These are phyloP conservation scores for Haplographium delicatum DNA, from an alignment of 495 filamentous ascomycete species.

Conservation along the genomic window DNA sequence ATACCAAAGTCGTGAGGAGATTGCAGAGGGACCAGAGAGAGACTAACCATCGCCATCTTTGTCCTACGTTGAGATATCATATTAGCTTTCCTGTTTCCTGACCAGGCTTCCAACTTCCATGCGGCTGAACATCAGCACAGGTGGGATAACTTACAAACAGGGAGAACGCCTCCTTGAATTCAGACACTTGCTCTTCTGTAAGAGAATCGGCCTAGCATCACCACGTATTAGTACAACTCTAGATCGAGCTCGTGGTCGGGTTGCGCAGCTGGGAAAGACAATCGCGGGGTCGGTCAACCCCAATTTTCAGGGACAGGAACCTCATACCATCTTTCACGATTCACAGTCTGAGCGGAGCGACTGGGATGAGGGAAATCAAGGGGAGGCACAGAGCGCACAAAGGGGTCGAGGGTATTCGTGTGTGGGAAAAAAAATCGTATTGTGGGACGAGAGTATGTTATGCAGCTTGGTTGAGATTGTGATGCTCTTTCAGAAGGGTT, in stretches of 20 bases:
- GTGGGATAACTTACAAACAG: conserved; percentile 79
- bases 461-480: neutral
- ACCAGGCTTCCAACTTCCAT: neutral
- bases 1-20: neutral
- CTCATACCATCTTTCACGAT: conserved; percentile 15
- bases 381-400: neutral
- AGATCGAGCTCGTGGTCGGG: conserved; percentile 18
- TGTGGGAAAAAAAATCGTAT: no score
- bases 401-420: neutral
- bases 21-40: neutral
- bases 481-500: neutral
- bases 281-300: conserved; percentile 14
- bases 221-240: conserved; percentile 16
- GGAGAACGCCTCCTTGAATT: conserved; percentile 99
- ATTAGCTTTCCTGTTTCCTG: conserved; percentile 11
- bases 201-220: conserved; percentile 73
- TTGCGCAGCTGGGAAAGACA: conserved; percentile 3
- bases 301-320: neutral
- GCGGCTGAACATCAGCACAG: conserved; percentile 2
- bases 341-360: neutral
- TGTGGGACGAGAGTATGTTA: no score
- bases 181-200: conserved; percentile 98
- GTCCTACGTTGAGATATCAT: conserved; percentile 56
- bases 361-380: neutral
- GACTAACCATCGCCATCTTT: conserved; percentile 99